These are phyloP conservation scores for Circinella minor DNA, from an alignment of 371 early-diverging fungal species.

Conservation along the genomic window DNA sequence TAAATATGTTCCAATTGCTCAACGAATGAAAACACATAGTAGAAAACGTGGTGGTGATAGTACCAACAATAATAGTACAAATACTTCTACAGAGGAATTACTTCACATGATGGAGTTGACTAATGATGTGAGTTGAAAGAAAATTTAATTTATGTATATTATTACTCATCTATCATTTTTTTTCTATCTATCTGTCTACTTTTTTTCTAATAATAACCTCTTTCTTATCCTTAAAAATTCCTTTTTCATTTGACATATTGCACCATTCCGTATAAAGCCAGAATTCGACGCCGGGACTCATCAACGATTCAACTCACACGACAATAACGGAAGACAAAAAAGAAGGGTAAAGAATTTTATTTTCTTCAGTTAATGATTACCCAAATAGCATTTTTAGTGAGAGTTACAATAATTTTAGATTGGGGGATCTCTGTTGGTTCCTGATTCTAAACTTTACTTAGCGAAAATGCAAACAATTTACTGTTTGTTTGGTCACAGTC, in stretches of 20 bases:
- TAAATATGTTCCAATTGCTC: constrained; percentile 25
- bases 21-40: constrained; percentile 19
- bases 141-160: neutral
- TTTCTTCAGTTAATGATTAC: neutral
- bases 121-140: constrained; percentile 1
- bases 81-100: neutral
- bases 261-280: constrained; percentile 13
- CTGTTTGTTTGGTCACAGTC: constrained; percentile 48
- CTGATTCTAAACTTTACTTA: constrained; percentile 50
- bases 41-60: constrained; percentile 1
- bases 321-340: neutral
- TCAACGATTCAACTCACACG: neutral
- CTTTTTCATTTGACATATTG: too few species aligned
- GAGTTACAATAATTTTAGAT: neutral
- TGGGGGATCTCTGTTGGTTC: constrained; percentile 16
- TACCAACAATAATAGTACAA: neutral
- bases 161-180: too few species aligned
- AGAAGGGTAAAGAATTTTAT: neutral
- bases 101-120: constrained; percentile 4
- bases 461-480: constrained; percentile 41
- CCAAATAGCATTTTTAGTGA: neutral
- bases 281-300: constrained; percentile 8
- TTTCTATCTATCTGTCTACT: too few species aligned
- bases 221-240: neutral
- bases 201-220: too few species aligned